Evolutionary conservation across 2,329 filamentous ascomycete genomes (phyloP).

Genomic region (Aphanocladium album): DNA sequence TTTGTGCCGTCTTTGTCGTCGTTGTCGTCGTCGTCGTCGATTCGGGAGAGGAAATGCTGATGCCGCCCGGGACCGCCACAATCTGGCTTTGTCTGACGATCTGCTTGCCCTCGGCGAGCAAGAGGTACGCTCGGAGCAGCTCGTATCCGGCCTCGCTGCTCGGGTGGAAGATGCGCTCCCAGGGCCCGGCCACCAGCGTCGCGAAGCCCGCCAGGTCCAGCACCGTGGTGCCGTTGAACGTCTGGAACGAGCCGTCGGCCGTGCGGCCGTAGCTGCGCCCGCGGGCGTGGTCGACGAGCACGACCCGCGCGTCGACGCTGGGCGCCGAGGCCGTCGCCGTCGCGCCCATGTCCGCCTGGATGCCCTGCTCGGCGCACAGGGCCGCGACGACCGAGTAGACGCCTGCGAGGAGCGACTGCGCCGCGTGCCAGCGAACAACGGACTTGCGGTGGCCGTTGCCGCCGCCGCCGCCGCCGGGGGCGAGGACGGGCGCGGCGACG

Average conservation of each 20-base stretch:
- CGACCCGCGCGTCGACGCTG: slow-evolving; percentile 69
- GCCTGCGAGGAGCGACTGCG: slow-evolving; percentile 68
- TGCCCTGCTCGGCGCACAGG: slow-evolving; percentile 59
- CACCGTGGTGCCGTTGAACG: slow-evolving; percentile 42
- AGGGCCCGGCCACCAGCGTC: slow-evolving; percentile 47
- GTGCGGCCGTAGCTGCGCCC: slow-evolving; percentile 28
- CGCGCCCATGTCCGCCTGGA: slow-evolving; percentile 49
- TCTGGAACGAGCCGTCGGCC: slow-evolving; percentile 29
- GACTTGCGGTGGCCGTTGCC: slow-evolving; percentile 31
- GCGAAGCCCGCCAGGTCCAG: slow-evolving; percentile 49
- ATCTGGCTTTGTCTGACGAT: slow-evolving; percentile 46
- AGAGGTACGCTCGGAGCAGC: slow-evolving; percentile 47
- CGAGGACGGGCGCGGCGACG: slow-evolving; percentile 58
- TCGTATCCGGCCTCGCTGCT: slow-evolving; percentile 60
- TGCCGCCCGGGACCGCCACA: slow-evolving; percentile 46
- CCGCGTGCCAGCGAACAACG: slow-evolving; percentile 57
- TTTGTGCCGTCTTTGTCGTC: neutral
- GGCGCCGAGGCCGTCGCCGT: slow-evolving; percentile 43
- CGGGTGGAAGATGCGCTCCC: slow-evolving; percentile 61
- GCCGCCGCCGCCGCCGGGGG: slow-evolving; percentile 30
- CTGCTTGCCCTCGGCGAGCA: slow-evolving; percentile 42
- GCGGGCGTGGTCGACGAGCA: slow-evolving; percentile 62
- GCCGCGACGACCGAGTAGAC: slow-evolving; percentile 74
- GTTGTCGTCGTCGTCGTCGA: neutral
- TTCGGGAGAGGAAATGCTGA: slow-evolving; percentile 33